Base-by-base conservation (phyloP, 1,284 basidiomycete genomes). In the Apiotrichum gamsii region DNA sequence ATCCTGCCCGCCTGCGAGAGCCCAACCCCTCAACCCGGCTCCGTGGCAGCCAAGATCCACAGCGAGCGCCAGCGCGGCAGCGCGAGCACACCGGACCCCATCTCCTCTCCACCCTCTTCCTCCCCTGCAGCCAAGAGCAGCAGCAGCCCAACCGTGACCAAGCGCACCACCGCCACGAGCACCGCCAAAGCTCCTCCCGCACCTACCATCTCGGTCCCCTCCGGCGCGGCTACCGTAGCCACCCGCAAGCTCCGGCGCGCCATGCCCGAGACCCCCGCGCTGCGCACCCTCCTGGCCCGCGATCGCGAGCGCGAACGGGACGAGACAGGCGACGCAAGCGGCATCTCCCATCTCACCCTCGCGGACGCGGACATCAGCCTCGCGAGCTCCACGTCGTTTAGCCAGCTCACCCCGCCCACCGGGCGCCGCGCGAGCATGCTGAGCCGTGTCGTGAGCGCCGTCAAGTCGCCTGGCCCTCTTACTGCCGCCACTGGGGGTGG, bases 181-280 rank as follows among this genome's bases (percentile, higher is more conserved):
- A 23, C 24, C 3, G 30, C 21, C 16, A 35, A 20, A 14, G 41
- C 20, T 13, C 20, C 41, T 4, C n/a, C 28, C 34, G 30, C 16
- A 24, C 6, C 34, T 1, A 36, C 43, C 15, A 37, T 35, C 32
- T 11, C 32, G 19, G 18, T 11, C 24, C 19, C 8, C 8, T 8
- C 18, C 34, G 19, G 11, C 34, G 23, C 24, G 38, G 8, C 18
- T n/a, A n/a, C n/a, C n/a, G n/a, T n/a, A n/a, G n/a, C 15, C 28
- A 3, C 14, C 8, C 38, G 10, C 11, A 4, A 15, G 29, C 39
- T 40, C 39, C 19, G 21, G 5, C 43, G 23, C 24, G 3, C 18
- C 13, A 21, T 43, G 1, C 48, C 52, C 14, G 48, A 54, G 3
- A 54, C 52, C 8, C 52, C 52, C 0, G 48, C 45, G 6, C 42